phyloP scores from a whole-genome alignment of 2,329 filamentous ascomycete species.

The Colletotrichum truncatum region DNA sequence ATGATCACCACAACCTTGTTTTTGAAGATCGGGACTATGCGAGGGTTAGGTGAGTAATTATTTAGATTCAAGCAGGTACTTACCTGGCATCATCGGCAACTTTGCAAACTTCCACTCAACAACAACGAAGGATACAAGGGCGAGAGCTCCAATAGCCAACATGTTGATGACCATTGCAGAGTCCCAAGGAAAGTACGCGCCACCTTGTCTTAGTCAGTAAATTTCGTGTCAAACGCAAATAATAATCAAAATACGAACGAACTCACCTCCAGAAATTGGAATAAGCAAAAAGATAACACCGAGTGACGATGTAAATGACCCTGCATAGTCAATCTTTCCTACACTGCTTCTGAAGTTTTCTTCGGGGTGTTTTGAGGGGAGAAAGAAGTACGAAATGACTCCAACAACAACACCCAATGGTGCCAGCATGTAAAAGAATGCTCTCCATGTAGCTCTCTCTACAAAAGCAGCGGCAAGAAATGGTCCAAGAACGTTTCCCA shows the following conservation, averaged over 20 bases:
- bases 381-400: slow-evolving; percentile 53
- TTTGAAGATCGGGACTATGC: slow-evolving; percentile 59
- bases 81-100: slow-evolving; percentile 38
- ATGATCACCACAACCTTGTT: slow-evolving; percentile 62
- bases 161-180: slow-evolving; percentile 38
- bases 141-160: slow-evolving; percentile 32
- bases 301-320: slow-evolving; percentile 61
- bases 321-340: slow-evolving; percentile 67
- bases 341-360: slow-evolving; percentile 56
- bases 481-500: slow-evolving; percentile 53
- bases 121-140: slow-evolving; percentile 33
- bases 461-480: slow-evolving; percentile 53
- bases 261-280: slow-evolving; percentile 65
- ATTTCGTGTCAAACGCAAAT: accelerated
- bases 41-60: neutral
- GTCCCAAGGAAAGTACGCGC: slow-evolving; percentile 37
- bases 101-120: slow-evolving; percentile 39
- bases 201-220: slow-evolving; percentile 28
- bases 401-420: slow-evolving; percentile 58
- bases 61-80: accelerated
- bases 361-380: slow-evolving; percentile 61
- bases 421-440: slow-evolving; percentile 57
- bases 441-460: slow-evolving; percentile 49
- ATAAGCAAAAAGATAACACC: slow-evolving; percentile 70
- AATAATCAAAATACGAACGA: accelerated